Percentiles rank a stretch among this genome's conserved stretches.
phyloP scores from a whole-genome alignment of 768 basidiomycete species.

The Rhizopogon salebrosus region DNA sequence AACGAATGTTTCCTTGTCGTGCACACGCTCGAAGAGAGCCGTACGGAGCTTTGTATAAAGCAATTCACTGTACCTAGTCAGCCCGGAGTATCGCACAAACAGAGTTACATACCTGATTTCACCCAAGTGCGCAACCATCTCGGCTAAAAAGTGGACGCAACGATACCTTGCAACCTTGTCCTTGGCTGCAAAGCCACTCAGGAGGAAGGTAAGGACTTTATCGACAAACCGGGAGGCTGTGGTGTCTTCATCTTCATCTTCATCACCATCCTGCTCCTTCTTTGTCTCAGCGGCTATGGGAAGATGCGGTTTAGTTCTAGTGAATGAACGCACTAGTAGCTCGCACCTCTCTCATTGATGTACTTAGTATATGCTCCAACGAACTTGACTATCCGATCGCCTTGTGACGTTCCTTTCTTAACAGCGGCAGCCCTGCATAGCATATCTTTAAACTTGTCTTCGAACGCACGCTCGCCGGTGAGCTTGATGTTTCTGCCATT shows the following conservation, averaged over 20 bases:
- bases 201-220: slow-evolving; percentile 63
- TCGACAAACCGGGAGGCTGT: slow-evolving; percentile 63
- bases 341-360: slow-evolving; percentile 70
- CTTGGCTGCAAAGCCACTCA: slow-evolving; percentile 77
- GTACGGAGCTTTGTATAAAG: slow-evolving; percentile 58
- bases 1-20: slow-evolving; percentile 75
- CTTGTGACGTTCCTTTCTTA: slow-evolving; percentile 77
- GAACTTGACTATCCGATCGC: slow-evolving; percentile 80
- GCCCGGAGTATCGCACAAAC: not conserved
- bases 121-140: slow-evolving; percentile 76
- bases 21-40: slow-evolving; percentile 63
- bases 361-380: slow-evolving; percentile 73
- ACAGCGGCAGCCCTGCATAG: slow-evolving; percentile 56
- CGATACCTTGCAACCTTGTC: slow-evolving; percentile 86
- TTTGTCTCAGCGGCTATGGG: slow-evolving; percentile 32
- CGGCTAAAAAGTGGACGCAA: slow-evolving; percentile 67
- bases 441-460: slow-evolving; percentile 55
- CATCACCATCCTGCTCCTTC: slow-evolving; percentile 29
- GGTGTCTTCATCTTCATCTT: slow-evolving; percentile 62
- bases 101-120: slow-evolving; percentile 70
- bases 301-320: not conserved
- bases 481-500: slow-evolving; percentile 49
- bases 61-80: slow-evolving; percentile 54
- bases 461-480: slow-evolving; percentile 75
- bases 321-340: no score